These are phyloP conservation scores for Castanospermum australe DNA, from an alignment of 306 rosid species.

Conservation along the genomic window DNA sequence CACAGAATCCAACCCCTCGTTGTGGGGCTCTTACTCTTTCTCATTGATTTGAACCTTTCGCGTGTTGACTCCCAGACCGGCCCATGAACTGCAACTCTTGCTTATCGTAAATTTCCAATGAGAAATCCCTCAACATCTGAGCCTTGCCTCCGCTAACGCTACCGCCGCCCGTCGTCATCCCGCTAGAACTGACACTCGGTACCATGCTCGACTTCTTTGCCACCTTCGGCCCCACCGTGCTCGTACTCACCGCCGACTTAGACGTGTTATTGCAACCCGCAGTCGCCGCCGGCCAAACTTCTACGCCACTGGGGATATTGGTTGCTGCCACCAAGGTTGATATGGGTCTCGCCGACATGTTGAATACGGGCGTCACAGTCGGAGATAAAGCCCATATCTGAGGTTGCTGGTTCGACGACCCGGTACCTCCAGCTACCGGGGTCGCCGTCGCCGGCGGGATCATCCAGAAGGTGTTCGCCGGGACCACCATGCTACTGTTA, in stretches of 20 bases:
- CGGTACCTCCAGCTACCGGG: neutral
- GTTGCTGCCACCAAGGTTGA: conserved; percentile 26
- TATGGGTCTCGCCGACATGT: conserved; percentile 47
- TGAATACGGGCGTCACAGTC: conserved; percentile 43
- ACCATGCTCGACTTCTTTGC: conserved; percentile 56
- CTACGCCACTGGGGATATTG: neutral
- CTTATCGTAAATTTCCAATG: conserved; percentile 23
- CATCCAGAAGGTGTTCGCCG: conserved; percentile 73
- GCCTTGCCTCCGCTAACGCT: neutral
- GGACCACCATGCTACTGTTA: conserved; percentile 48
- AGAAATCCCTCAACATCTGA: conserved; percentile 22
- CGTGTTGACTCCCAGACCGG: neutral
- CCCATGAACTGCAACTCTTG: conserved; percentile 32
- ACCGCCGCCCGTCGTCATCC: too few relatives aligned
- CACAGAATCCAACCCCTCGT: neutral
- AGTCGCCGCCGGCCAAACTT: conserved; percentile 26
- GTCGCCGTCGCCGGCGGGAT: conserved; percentile 33
- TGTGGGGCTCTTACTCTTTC: neutral
- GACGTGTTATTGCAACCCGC: neutral
- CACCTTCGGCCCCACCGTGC: conserved; percentile 49
- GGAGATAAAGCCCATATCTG: conserved; percentile 67
- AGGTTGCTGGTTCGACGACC: conserved; percentile 30
- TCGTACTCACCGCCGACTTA: conserved; percentile 38
- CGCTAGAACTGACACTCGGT: conserved; percentile 44
- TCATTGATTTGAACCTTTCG: conserved; percentile 6